Evolutionary conservation across 164 flowering plant genomes (phyloP).

Genomic region (Warburgia ugandensis): DNA sequence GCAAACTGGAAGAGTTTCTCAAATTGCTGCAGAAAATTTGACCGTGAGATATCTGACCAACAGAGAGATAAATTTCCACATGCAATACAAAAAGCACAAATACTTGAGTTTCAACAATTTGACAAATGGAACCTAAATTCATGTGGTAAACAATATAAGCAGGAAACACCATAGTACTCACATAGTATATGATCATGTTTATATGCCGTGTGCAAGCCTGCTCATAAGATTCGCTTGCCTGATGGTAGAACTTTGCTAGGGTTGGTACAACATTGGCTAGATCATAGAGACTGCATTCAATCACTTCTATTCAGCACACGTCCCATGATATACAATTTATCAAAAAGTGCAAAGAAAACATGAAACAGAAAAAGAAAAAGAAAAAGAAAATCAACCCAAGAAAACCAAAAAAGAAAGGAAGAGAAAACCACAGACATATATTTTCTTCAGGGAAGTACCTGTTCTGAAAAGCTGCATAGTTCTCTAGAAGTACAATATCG

Average conservation of each 20-base stretch:
- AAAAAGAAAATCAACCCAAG: background rate
- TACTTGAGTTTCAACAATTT: constrained; percentile 1
- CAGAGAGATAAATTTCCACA: background rate
- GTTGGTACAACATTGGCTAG: constrained; percentile 95
- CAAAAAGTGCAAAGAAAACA: background rate
- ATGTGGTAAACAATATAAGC: background rate
- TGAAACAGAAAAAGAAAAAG: background rate
- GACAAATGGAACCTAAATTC: background rate
- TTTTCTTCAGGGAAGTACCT: constrained; percentile 39
- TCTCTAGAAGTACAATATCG: constrained; percentile 82
- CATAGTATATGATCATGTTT: constrained; percentile 77
- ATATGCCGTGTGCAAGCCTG: constrained; percentile 95
- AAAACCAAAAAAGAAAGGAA: background rate
- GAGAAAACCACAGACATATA: background rate
- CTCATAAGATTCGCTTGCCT: constrained; percentile 96
- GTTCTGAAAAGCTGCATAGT: constrained; percentile 97
- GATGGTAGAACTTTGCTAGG: constrained; percentile 94
- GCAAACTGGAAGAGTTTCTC: constrained; percentile 91
- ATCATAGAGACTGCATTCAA: constrained; percentile 85
- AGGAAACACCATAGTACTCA: constrained; percentile 21
- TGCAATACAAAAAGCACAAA: background rate
- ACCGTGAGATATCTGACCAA: background rate
- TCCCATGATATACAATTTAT: background rate
- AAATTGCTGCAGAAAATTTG: constrained; percentile 62
- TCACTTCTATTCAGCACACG: constrained; percentile 17